Evolutionary conservation across 2,329 filamentous ascomycete genomes (phyloP), one percentile per base, ranked within the genome.

Genomic region (Cryphonectria naterciae): DNA sequence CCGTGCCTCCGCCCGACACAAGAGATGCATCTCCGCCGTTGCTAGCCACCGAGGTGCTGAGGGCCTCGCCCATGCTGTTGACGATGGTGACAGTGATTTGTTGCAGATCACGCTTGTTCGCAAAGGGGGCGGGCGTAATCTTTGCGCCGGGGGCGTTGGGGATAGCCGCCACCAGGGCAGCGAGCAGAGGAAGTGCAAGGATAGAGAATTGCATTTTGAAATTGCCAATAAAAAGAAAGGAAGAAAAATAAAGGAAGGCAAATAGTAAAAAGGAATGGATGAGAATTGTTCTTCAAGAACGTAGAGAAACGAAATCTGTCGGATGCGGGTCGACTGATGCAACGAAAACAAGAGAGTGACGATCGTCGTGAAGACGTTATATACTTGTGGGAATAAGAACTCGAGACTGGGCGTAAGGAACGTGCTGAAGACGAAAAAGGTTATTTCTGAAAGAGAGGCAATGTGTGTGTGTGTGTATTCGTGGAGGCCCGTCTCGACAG

Each of bases 11-110:
- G 19, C 71, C 71, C 0, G 54, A 22, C 25, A 66, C 32, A 4
- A 65, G 61, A 7, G 54, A 22, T 1, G 68, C 58, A 7, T 54
- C 61, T 8, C 71, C 71, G 2, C 25, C 46, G 32, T 73, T 73
- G 66, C 46, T 62, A 10, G 67, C 69, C 4, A 68, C 65, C 17
- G 71, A 70, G 13, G 71, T 73, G 62, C 62, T 68, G 17, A 73
- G 35, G 15, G 63, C 17, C 8, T 65, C 61, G 11, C 46, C 17
- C 71, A 73, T 71, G 46, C 65, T 73, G 66, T 73, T 73, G 1
- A 68, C 56, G 13, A 73, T 65, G 3, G 69, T 73, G 56, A 73
- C 56, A 19, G 71, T 73, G 63, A 73, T 52, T 25, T 67, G 61
- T 37, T 22, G n/a, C 13, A 37, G 10, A n/a, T 60, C 64, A 22